Percentiles rank a stretch among this genome's conserved stretches.
These are phyloP conservation scores for Ephemerocybe angulata DNA, from an alignment of 768 basidiomycete species.

Conservation along the genomic window DNA sequence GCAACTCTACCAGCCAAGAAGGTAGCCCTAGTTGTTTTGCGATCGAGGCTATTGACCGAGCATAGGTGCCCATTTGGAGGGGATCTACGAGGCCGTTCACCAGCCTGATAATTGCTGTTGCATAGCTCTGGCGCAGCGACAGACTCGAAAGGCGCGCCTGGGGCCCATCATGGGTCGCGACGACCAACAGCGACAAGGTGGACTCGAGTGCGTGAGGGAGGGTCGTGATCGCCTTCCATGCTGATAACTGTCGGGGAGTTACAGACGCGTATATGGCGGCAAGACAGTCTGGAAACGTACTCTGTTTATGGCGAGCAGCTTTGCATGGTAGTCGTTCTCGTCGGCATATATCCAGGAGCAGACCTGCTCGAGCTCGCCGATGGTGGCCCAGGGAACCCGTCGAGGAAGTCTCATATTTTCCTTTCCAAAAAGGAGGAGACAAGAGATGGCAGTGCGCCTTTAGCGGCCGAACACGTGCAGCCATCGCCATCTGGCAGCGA, in stretches of 20 bases:
- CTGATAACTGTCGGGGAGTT: conserved; percentile 52
- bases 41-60: conserved; percentile 86
- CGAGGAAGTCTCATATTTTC: conserved; percentile 65
- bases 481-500: conserved; percentile 1
- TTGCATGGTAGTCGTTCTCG: conserved; percentile 55
- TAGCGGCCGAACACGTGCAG: not conserved
- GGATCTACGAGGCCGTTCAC: conserved; percentile 97
- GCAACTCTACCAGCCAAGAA: conserved; percentile 82
- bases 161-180: conserved; percentile 51
- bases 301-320: conserved; percentile 56
- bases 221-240: conserved; percentile 70
- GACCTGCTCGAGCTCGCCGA: conserved; percentile 69
- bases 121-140: conserved; percentile 70
- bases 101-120: conserved; percentile 78
- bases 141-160: conserved; percentile 29
- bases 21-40: conserved; percentile 85
- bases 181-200: conserved; percentile 57
- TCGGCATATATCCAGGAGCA: conserved; percentile 74
- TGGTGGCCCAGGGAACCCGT: conserved; percentile 73
- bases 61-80: conserved; percentile 83
- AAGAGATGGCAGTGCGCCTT: not conserved
- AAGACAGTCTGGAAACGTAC: conserved; percentile 39
- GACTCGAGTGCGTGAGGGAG: conserved; percentile 85
- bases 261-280: not conserved
- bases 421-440: conserved; percentile 1